Evolutionary conservation across 2,329 filamentous ascomycete genomes (phyloP).

Genomic region (Fusarium sp.): DNA sequence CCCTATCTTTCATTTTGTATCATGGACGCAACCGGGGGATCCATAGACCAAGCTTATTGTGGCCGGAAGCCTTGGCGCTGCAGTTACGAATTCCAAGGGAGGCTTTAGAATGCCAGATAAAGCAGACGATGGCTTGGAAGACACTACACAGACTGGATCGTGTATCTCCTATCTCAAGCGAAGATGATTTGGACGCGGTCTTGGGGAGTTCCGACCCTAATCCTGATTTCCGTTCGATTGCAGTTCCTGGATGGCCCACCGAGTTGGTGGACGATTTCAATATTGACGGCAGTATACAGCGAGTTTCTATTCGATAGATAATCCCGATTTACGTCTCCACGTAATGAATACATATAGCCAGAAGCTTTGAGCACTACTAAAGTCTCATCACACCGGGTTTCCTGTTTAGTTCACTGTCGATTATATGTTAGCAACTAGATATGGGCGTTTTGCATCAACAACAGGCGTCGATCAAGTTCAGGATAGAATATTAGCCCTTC

Average conservation of each 20-base stretch:
- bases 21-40: no score
- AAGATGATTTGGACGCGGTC: neutral
- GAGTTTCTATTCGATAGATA: neutral
- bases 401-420: no score
- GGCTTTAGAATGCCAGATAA: neutral
- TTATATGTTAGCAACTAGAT: no score
- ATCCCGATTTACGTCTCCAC: rapidly evolving
- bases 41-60: no score
- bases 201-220: neutral
- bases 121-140: neutral
- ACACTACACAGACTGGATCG: neutral
- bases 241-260: neutral
- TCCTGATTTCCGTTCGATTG: neutral
- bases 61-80: neutral
- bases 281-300: neutral
- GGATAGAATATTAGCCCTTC: no score
- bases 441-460: no score
- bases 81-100: neutral
- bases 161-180: neutral
- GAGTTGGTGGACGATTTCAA: neutral
- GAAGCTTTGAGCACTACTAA: no score
- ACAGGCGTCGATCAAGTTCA: no score
- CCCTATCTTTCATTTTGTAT: no score
- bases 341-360: no score
- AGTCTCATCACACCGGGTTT: no score